Evolutionary conservation across 2,329 filamentous ascomycete species (phyloP).

Genomic region (Pseudocercospora fuligena): DNA sequence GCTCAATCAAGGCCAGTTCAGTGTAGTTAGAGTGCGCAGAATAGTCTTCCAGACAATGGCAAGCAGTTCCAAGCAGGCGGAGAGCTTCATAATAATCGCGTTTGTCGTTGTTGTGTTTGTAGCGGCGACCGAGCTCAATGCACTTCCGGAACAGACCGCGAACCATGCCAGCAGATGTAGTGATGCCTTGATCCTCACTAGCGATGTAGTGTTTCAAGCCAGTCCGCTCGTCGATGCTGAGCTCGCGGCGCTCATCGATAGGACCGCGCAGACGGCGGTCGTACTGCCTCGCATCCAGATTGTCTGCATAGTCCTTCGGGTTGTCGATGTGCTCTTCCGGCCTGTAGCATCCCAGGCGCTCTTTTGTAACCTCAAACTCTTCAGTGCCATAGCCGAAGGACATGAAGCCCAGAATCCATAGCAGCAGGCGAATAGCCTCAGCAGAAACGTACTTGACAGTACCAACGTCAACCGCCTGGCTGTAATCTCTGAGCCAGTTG

Average conservation of each 20-base stretch:
- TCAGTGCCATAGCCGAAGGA: constrained; percentile 82
- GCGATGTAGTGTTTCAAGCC: constrained; percentile 89
- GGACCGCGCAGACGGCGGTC: constrained; percentile 75
- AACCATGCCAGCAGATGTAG: constrained; percentile 79
- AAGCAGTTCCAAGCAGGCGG: constrained; percentile 81
- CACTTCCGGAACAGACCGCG: constrained; percentile 72
- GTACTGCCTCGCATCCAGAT: constrained; percentile 81
- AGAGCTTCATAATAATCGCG: constrained; percentile 87
- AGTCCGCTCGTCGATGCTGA: constrained; percentile 71
- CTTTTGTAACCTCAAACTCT: constrained; percentile 83
- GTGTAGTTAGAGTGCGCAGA: constrained; percentile 93
- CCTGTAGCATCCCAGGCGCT: constrained; percentile 79
- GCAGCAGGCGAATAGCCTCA: constrained; percentile 85
- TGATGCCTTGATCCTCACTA: constrained; percentile 76
- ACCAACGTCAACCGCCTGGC: constrained; percentile 90
- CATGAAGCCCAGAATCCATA: constrained; percentile 89
- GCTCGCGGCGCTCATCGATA: constrained; percentile 76
- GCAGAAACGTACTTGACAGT: constrained; percentile 89
- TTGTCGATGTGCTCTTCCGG: constrained; percentile 84
- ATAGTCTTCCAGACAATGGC: constrained; percentile 92
- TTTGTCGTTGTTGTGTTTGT: constrained; percentile 67
- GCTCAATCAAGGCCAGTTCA: constrained; percentile 84
- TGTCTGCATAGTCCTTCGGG: constrained; percentile 84
- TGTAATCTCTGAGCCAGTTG: constrained; percentile 87
- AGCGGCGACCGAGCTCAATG: constrained; percentile 80